Evolutionary conservation across 2,329 filamentous ascomycete species (phyloP), one percentile per base, ranked within the genome.

Genomic region (Pseudonectria buxi): DNA sequence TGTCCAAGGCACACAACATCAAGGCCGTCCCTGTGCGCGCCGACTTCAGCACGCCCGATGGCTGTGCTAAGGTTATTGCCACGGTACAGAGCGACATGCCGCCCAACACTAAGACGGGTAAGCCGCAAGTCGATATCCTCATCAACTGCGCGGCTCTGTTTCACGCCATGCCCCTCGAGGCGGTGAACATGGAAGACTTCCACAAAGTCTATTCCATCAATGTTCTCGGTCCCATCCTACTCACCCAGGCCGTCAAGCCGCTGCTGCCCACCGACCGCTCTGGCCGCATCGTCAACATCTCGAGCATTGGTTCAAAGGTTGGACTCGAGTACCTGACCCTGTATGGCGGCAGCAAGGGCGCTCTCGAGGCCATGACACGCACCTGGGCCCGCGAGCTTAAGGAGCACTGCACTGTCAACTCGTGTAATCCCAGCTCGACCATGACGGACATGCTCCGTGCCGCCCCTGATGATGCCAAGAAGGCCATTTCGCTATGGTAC

Each of bases 331-430:
- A 65, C 24, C 72, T 77, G 45, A 70, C 68, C 10, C 65, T 79
- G 31, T 81, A 80, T 47, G 73, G 71, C 9, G 76, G 72, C n/a
- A 76, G 71, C 32, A 80, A 81, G 51, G 76, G 72, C 2, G 75
- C 76, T 0, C 55, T 80, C 7, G 76, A 81, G 53, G 68, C 72
- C 26, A 76, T 80, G 71, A 78, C 76, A n/a, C 63, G 76, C 14
- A 71, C 71, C 0, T 80, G 76, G 76, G 64, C 71, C 5, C 64
- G 75, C 14, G 76, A 80, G 57, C 58, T 80, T 11, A 72, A 76
- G 44, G 14, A 68, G 64, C 16, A 78, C 73, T 7, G 75, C 53
- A 68, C 72, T 3, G 66, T 80, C 53, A 80, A 79, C 46, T 74
- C 74, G 0, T 74, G 74, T 3, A 73, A 74, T 0, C 74, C 76